Evolutionary conservation across 805 yeast genomes (phyloP), one percentile per base, ranked within the genome.

Genomic region (Cyberlindnera sargentensis): DNA sequence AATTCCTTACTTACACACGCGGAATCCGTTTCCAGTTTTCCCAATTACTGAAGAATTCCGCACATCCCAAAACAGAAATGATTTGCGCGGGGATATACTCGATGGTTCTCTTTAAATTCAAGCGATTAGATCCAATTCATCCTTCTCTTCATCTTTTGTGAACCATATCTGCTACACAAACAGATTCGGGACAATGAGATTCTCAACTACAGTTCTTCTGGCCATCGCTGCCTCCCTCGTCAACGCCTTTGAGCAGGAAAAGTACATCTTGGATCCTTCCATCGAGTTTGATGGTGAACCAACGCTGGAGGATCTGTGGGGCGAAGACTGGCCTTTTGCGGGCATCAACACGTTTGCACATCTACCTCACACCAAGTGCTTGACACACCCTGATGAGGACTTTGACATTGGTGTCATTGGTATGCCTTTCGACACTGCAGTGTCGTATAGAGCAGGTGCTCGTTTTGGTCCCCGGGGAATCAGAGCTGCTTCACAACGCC

Each of bases 321-420:
- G 84, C 4, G 71, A 71, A 37, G 78, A 74, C 35, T 83, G 90
- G 90, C 84, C 84, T 6, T 80, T 79, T 51, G 73, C 73, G 46
- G 87, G 86, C 4, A 70, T 76, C 32, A 64, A 73, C 23, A 71
- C 82, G 1, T 78, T 73, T 62, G 84, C 75, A 1, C 78, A 75
- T 44, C 61, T 71, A 37, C 64, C 70, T 8, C 61, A 64, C 37
- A 65, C 67, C 46, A 63, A 73, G 47, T 78, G 83, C 54, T 76
- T 71, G 53, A 65, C 70, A 42, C 67, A 68, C 25, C 56, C 49
- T 5, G 64, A 45, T 36, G 51, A 43, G 36, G 34, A 42, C 40
- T 47, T 47, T 26, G 51, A 32, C 52, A 67, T 49, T 44, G 79
- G 78, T 5, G 64, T 74, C 37, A 71, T 74, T 34, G 79, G 79